phyloP scores from a whole-genome alignment of 2,329 filamentous ascomycete genomes.

The Didymellaceae sp. region DNA sequence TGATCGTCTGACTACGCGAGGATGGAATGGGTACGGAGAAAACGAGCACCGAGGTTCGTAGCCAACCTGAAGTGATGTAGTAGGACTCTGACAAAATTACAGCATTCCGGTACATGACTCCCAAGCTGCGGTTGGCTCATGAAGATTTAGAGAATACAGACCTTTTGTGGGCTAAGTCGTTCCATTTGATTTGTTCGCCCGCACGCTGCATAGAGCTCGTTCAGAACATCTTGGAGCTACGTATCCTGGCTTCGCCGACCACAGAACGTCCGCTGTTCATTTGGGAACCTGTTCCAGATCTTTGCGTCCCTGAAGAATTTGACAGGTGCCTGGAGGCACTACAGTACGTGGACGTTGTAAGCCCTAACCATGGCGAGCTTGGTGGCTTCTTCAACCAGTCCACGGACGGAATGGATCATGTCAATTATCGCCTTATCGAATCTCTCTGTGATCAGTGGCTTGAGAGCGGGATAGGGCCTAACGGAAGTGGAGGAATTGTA shows the following conservation, averaged over 20 bases:
- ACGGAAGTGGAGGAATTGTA: slow-evolving; percentile 64
- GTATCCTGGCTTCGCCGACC: slow-evolving; percentile 45
- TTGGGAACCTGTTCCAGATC: slow-evolving; percentile 94
- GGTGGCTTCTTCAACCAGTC: slow-evolving; percentile 76
- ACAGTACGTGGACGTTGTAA: slow-evolving; percentile 64
- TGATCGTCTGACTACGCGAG: slow-evolving; percentile 79
- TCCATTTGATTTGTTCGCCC: slow-evolving; percentile 88
- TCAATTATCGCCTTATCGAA: slow-evolving; percentile 51
- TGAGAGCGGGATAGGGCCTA: slow-evolving; percentile 42
- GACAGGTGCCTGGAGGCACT: slow-evolving; percentile 61
- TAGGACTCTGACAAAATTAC: slow-evolving; percentile 5
- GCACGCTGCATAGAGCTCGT: slow-evolving; percentile 78
- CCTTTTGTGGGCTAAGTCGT: slow-evolving; percentile 75
- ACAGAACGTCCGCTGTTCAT: slow-evolving; percentile 70
- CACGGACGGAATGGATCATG: slow-evolving; percentile 41
- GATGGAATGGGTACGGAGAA: slow-evolving; percentile 88
- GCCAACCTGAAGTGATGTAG: neutral
- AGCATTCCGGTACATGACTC: slow-evolving; percentile 86
- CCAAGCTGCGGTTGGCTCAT: slow-evolving; percentile 81
- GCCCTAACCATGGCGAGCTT: slow-evolving; percentile 90
- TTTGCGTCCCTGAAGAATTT: slow-evolving; percentile 73
- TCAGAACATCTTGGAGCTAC: slow-evolving; percentile 67
- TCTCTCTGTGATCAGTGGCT: slow-evolving; percentile 49
- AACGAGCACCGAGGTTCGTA: slow-evolving; percentile 65
- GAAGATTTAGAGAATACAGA: slow-evolving; percentile 67